These are phyloP conservation scores for Pythium biforme DNA, from an alignment of 352 stramenopile genomes.

Conservation along the genomic window DNA sequence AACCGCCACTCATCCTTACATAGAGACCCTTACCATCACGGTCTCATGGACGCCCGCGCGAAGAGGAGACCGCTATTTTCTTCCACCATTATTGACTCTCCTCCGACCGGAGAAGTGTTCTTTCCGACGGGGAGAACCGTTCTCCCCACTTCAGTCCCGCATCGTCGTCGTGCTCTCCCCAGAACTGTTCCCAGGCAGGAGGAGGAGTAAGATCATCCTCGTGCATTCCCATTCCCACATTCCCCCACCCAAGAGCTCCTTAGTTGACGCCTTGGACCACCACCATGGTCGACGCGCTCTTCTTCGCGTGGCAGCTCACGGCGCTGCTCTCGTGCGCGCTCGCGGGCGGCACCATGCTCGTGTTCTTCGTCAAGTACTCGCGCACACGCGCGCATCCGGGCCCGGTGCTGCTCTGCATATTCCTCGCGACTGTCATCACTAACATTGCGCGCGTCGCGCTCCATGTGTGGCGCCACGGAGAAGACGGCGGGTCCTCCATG, in stretches of 20 bases:
- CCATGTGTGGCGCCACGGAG: slow-evolving; percentile 43
- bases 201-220: background rate
- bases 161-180: background rate
- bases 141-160: background rate
- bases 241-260: no score
- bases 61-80: background rate
- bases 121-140: background rate
- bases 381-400: slow-evolving; percentile 65
- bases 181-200: background rate
- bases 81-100: slow-evolving; percentile 3
- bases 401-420: slow-evolving; percentile 75
- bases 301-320: slow-evolving; percentile 74
- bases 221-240: background rate
- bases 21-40: background rate
- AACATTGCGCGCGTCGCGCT: slow-evolving; percentile 68
- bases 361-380: slow-evolving; percentile 69
- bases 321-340: slow-evolving; percentile 53
- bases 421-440: slow-evolving; percentile 61
- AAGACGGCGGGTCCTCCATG: background rate
- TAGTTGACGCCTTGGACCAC: no score
- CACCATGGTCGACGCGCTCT: slow-evolving; percentile 55
- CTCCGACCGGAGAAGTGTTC: slow-evolving; percentile 1
- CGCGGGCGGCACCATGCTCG: slow-evolving; percentile 56
- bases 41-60: background rate
- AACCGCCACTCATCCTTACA: background rate